Conservation (phyloP, 2,329 filamentous ascomycete species). For the Trichocomaceae sp. region DNA sequence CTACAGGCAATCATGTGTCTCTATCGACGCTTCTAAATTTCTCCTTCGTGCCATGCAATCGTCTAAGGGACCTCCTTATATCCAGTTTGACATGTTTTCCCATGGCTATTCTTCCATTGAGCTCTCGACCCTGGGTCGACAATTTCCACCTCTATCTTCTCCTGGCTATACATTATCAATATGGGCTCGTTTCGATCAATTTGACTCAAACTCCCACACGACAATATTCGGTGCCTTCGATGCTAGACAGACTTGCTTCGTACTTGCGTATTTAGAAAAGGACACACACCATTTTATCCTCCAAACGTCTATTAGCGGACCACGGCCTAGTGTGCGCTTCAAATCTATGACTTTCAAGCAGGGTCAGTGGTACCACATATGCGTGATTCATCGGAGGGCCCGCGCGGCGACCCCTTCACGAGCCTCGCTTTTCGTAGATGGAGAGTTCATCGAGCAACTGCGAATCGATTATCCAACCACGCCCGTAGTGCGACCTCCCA, state of each 20-base stretch:
- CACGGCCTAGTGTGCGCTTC: conserved; percentile 85
- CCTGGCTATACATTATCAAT: conserved; percentile 80
- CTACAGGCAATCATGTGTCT: conserved; percentile 50
- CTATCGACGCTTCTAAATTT: conserved; percentile 57
- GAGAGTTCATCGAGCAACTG: conserved; percentile 87
- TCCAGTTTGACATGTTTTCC: conserved; percentile 88
- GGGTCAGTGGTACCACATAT: conserved; percentile 86
- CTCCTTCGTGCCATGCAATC: conserved; percentile 65
- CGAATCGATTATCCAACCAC: conserved; percentile 80
- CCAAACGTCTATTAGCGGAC: conserved; percentile 84
- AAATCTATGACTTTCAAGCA: conserved; percentile 72
- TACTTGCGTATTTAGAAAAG: conserved; percentile 88
- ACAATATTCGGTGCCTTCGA: conserved; percentile 96
- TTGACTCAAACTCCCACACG: conserved; percentile 78
- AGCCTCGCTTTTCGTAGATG: conserved; percentile 83
- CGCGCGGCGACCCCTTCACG: conserved; percentile 70
- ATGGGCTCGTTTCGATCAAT: conserved; percentile 83
- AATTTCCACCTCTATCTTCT: conserved; percentile 75
- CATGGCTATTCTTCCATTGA: conserved; percentile 88
- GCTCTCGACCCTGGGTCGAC: conserved; percentile 72
- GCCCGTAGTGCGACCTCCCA: conserved; percentile 57
- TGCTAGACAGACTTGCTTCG: conserved; percentile 81
- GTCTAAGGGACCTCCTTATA: conserved; percentile 72
- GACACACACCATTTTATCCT: conserved; percentile 92
- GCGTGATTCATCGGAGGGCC: conserved; percentile 73